A percentile compares a stretch with the other conserved stretches of the same genome.
These are phyloP conservation scores for Ceratocystis cacaofunesta DNA, from an alignment of 2,329 filamentous ascomycete genomes.

Conservation along the genomic window DNA sequence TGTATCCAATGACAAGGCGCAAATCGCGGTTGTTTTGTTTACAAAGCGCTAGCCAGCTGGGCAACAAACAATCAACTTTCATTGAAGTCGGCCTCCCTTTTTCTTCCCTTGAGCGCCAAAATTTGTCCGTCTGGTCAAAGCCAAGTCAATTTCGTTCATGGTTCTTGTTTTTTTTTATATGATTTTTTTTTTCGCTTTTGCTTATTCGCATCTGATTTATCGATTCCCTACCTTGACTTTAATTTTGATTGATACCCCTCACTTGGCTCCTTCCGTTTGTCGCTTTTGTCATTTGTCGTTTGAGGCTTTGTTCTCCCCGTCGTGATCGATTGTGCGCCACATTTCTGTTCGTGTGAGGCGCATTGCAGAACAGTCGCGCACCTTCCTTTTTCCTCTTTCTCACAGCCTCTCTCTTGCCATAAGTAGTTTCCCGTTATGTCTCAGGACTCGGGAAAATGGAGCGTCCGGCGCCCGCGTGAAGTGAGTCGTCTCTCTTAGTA, in stretches of 20 bases:
- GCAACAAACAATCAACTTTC: background rate
- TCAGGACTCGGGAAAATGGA: slow-evolving; percentile 78
- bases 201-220: background rate
- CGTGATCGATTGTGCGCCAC: background rate
- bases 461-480: slow-evolving; percentile 81
- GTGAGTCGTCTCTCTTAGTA: slow-evolving; percentile 34
- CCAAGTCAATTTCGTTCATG: background rate
- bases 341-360: slow-evolving; percentile 2
- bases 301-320: background rate
- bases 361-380: background rate
- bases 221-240: background rate
- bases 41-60: background rate
- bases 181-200: background rate
- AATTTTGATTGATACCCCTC: slow-evolving; percentile 8
- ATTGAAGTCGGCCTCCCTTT: background rate
- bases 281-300: background rate
- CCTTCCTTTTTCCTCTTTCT: background rate
- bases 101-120: background rate
- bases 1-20: background rate
- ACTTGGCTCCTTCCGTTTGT: background rate
- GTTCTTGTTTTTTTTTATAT: slow-evolving; percentile 3
- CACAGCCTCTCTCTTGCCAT: background rate
- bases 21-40: slow-evolving; percentile 12
- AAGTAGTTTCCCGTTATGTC: slow-evolving; percentile 44
- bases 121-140: background rate